These are phyloP conservation scores for Tripterygium wilfordii DNA, from an alignment of 177 flowering plant species.

Conservation along the genomic window DNA sequence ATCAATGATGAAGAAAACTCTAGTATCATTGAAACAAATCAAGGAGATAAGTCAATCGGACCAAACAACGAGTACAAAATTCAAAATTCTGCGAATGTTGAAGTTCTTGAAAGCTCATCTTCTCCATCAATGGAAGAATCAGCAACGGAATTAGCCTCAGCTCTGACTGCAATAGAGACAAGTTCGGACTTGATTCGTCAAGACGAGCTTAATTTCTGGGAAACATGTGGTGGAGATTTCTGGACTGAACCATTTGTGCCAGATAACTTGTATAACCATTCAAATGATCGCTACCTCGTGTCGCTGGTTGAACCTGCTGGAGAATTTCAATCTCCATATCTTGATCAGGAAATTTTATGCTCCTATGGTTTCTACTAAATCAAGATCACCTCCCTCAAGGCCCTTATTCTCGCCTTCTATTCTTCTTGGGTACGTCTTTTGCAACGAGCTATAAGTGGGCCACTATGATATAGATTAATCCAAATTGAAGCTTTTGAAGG, in stretches of 20 bases:
- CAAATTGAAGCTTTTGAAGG: too few relatives aligned
- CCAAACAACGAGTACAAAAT: too few relatives aligned
- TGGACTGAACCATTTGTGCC: constrained; percentile 24
- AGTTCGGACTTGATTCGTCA: not conserved
- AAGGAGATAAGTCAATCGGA: too few relatives aligned
- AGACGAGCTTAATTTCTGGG: not conserved
- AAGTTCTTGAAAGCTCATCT: constrained; percentile 5
- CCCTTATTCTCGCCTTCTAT: too few relatives aligned
- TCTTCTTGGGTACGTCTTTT: too few relatives aligned
- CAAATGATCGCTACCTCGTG: too few relatives aligned
- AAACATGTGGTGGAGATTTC: constrained; percentile 12
- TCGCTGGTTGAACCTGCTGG: too few relatives aligned
- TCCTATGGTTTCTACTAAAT: not conserved
- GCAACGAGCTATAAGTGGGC: too few relatives aligned
- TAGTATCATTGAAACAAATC: too few relatives aligned
- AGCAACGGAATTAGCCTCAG: constrained; percentile 5
- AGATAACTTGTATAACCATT: constrained; percentile 13
- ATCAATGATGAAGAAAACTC: not conserved
- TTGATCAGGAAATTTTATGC: constrained; percentile 3
- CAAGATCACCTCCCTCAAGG: too few relatives aligned
- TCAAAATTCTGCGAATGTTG: too few relatives aligned
- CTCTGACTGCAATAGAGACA: not conserved
- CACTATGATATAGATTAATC: too few relatives aligned
- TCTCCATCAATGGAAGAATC: constrained; percentile 2
- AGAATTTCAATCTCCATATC: not conserved